Evolutionary conservation across 2,329 filamentous ascomycete species (phyloP), one percentile per base, ranked within the genome.

Genomic region (Aspergillus ibericus): DNA sequence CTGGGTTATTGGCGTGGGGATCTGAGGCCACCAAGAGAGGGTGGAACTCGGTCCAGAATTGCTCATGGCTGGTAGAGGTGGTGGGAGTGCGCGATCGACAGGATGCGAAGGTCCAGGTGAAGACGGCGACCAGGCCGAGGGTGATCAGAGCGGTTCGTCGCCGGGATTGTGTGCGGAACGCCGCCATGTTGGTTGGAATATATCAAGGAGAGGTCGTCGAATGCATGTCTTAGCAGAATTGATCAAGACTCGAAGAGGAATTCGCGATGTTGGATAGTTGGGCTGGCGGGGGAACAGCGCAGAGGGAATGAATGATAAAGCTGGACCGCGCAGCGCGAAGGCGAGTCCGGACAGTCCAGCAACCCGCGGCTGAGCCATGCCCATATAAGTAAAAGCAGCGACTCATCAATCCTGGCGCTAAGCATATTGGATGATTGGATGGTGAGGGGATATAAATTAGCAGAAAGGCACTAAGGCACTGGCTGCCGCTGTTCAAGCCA

Each of bases 41-140:
- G 8, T 69, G 61, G n/a, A 73, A 69, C 4, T 65, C 55, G n/a
- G 57, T 53, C 70, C 70, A 73, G 63, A 73, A 72, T 27, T 59
- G 29, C 4, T 48, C 53, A 40, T 59, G 58, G 16, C 50, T 53
- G 36, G 36, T 29, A 16, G 20, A 4, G 1, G 5, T 6, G 5
- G 9, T 29, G 36, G 20, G 1, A 8, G 4, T 42, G 2, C n/a
- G 35, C 34, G 50, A 53, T 15, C 35, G 22, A 2, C 2, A 40
- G 1, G 50, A 22, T 15, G 36, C 20, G 22, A 53, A n/a, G 1
- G 47, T 29, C 54, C 54, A 56, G 22, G 20, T 32, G 25, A 38
- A 42, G 35, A 56, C 18, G 20, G 35, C 34, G 10, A 51, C 46
- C 12, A 56, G 34, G 1, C 46, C 46, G 9, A 56, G n/a, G 35